These are phyloP conservation scores for Nepenthes gracilis DNA, from an alignment of 148 eudicot species.

Conservation along the genomic window DNA sequence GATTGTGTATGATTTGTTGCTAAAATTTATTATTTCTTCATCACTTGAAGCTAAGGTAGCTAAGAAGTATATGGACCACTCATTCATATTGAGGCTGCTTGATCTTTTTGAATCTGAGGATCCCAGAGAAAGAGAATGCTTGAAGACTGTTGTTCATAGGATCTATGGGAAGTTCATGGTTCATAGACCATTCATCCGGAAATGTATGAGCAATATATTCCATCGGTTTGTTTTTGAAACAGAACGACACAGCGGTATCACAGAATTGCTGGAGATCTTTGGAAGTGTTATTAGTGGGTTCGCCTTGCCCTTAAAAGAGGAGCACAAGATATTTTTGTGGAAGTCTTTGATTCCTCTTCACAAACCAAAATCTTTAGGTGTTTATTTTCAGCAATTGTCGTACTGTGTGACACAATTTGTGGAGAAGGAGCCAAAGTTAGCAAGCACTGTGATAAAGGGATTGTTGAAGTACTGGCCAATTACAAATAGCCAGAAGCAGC, in stretches of 20 bases:
- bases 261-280: constrained; percentile 8
- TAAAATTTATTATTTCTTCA: constrained; percentile 6
- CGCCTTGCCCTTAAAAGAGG: constrained; percentile 12
- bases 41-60: constrained; percentile 7
- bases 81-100: constrained; percentile 5
- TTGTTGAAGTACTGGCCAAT: constrained; percentile 11
- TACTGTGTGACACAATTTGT: constrained; percentile 8
- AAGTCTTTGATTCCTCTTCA: constrained; percentile 7
- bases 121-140: constrained; percentile 10
- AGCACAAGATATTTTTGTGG: constrained; percentile 6
- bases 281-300: constrained; percentile 10
- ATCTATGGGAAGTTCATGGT: constrained; percentile 12
- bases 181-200: constrained; percentile 8
- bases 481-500: constrained; percentile 9
- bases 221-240: constrained; percentile 9
- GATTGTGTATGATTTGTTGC: constrained; percentile 10
- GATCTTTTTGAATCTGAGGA: constrained; percentile 11
- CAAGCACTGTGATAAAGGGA: constrained; percentile 9
- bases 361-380: constrained; percentile 6
- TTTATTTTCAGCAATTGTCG: constrained; percentile 8
- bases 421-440: constrained; percentile 8
- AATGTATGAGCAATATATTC: constrained; percentile 7
- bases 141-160: constrained; percentile 9
- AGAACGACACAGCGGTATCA: constrained; percentile 4
- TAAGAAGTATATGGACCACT: constrained; percentile 5